Base-by-base conservation (phyloP, 192 early-diverging fungal species). In the Chytriomyces hyalinus region DNA sequence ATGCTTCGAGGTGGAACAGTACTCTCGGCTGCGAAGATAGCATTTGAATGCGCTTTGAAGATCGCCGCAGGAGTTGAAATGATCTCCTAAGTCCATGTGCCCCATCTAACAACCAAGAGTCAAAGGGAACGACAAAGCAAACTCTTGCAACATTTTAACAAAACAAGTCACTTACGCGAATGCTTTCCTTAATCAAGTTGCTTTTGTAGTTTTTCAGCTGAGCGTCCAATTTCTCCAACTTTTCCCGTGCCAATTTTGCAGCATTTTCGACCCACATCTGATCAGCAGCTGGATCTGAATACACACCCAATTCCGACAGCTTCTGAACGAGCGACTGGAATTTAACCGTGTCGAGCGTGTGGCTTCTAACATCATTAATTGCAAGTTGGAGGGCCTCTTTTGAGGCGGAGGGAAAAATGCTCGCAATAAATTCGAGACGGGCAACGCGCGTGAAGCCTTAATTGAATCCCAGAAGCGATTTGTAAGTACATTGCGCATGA, bases 131-230 rank as follows among this genome's bases (percentile, higher is more conserved):
- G 10, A 6, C 10, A 26, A 70, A 50, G 10, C 10, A 15, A n/a
- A 53, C n/a, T 22, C 15, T 6, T 53, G 20, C 69, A 49, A 43
- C 43, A 73, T 26, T 20, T 36, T n/a, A 44, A 10, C 46, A 71
- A 22, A 26, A 75, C 26, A 20, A 45, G 48, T 22, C 47, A 45
- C 84, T 49, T 85, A 94, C 94, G 68, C 94, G 82, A 65, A 96
- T 94, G 79, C 89, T 91, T 85, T 96, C 94, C 74, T 94, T 96
- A 79, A 94, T 90, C 66, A 90, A 76, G 66, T 92, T 94, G 53
- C 77, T 85, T 65, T 94, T 93, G 81, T 93, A 93, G 65, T 79
- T 88, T 70, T 92, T 93, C n/a, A 96, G 81, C 75, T 96, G 92
- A 22, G 78, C 78, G 61, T 96, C 93, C 36, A 96, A 80, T 75